Evolutionary conservation across 129 eudicot species (phyloP).

Genomic region (Lactuca saligna): DNA sequence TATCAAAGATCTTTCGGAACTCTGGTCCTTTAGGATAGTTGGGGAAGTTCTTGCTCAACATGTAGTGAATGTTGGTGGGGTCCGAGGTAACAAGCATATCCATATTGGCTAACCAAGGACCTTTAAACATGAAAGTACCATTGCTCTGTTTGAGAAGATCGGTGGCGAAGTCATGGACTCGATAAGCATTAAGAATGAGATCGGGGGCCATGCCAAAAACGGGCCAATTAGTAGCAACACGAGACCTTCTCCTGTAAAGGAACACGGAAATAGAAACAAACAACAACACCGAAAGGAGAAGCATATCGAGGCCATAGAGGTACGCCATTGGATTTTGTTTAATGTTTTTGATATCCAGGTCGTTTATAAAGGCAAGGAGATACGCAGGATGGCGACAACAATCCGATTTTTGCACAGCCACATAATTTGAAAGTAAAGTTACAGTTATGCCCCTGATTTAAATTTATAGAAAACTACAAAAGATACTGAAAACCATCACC

Average conservation of each 20-base stretch:
- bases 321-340: conserved; percentile 14
- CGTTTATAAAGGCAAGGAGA: not conserved
- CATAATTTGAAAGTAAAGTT: too few relatives aligned
- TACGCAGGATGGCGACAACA: too few relatives aligned
- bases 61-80: conserved; percentile 56
- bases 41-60: conserved; percentile 9
- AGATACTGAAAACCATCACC: not conserved
- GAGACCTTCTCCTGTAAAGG: conserved; percentile 5
- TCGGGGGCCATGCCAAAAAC: conserved; percentile 43
- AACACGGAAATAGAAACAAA: not conserved
- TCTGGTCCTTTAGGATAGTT: conserved; percentile 53
- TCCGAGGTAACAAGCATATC: conserved; percentile 41
- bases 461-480: not conserved
- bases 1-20: conserved; percentile 40
- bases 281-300: conserved; percentile 1
- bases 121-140: conserved; percentile 38
- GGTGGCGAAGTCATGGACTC: conserved; percentile 41
- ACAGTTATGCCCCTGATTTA: too few relatives aligned
- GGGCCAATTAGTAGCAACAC: conserved; percentile 46
- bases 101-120: conserved; percentile 49
- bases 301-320: not conserved
- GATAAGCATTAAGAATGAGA: conserved; percentile 35
- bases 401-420: too few relatives aligned
- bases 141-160: conserved; percentile 23
- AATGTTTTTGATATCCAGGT: too few relatives aligned